phyloP scores from a whole-genome alignment of 371 early-diverging fungal genomes.

The Syncephalastrum sp. region DNA sequence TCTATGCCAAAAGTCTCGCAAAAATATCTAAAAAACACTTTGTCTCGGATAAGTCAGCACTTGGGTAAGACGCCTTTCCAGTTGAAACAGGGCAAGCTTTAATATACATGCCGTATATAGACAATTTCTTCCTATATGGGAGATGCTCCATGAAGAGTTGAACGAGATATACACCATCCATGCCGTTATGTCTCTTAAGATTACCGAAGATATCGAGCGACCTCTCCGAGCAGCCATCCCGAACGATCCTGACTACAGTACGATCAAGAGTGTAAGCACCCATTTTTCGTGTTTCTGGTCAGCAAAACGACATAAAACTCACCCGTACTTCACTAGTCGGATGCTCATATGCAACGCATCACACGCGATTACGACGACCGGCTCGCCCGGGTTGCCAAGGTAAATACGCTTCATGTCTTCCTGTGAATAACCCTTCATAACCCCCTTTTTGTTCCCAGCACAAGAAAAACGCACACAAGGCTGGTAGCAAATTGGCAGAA shows the following conservation, averaged over 20 bases:
- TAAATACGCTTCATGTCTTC: background rate
- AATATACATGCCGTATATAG: constrained; percentile 8
- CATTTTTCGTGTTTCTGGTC: background rate
- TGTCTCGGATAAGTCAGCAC: constrained; percentile 44
- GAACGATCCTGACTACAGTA: constrained; percentile 14
- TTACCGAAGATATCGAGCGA: constrained; percentile 45
- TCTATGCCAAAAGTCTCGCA: constrained; percentile 50
- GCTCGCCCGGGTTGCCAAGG: constrained; percentile 36
- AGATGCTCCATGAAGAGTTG: constrained; percentile 44
- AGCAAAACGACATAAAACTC: no score
- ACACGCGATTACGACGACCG: constrained; percentile 52
- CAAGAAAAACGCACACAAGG: constrained; percentile 41
- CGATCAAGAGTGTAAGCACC: constrained; percentile 24
- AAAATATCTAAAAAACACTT: constrained; percentile 50
- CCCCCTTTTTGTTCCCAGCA: constrained; percentile 14
- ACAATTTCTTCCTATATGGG: constrained; percentile 32
- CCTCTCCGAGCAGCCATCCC: constrained; percentile 33
- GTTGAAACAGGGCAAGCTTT: background rate
- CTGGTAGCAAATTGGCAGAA: constrained; percentile 26
- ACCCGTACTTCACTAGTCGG: constrained; percentile 22
- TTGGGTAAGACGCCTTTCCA: constrained; percentile 37
- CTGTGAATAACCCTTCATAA: no score
- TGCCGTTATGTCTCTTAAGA: constrained; percentile 38
- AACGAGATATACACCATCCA: constrained; percentile 44
- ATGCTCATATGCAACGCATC: constrained; percentile 36